Base-by-base conservation (phyloP, 805 yeast genomes). In the Wickerhamiella brachini region DNA sequence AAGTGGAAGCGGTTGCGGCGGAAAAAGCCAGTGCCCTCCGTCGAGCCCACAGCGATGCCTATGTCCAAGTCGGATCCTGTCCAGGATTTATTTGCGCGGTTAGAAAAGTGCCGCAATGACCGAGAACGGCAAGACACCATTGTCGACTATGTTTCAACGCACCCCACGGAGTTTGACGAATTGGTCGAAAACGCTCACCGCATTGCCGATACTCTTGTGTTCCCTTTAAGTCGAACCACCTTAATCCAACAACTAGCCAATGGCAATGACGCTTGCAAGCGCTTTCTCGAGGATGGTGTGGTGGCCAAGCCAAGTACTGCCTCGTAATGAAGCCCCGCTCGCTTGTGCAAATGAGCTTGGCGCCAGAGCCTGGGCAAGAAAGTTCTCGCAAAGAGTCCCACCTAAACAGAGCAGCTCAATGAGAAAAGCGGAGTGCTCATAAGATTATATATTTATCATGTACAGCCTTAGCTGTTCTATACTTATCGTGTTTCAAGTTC, bases 1-100 rank as follows among this genome's bases (percentile, higher is more conserved):
- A 62, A 78, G 2, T 85, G 93, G 90, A 68, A 75, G 46, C 67
- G 81, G 45, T 57, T 65, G 20, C 55, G 65, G 13, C 38, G 50
- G 20, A 52, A 54, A 38, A 26, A 22, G 42, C 43, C 38, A 2
- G 48, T 10, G 26, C 44, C 46, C n/a, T 17, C 23, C 31, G 13
- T 24, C 22, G 22, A 20, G 20, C 24, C 22, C 15, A 23, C 23
- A 22, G 49, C 45, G 10, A 24, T 37, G 44, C 44, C 37, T 13
- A 37, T 47, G n/a, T n/a, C 42, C 15, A 10, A n/a, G 18, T n/a
- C 26, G 21, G 24, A 29, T 26, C 37, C 39, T 3, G 29, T 24
- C 3, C 24, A 29, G 24, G 39, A 26, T 13, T n/a, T 45, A 4
- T 26, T 29, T 23, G 26, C 17, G 15, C 9, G 15, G 17, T 6